Evolutionary conservation across 148 eudicot species (phyloP).

Genomic region (Chenopodium quinoa): DNA sequence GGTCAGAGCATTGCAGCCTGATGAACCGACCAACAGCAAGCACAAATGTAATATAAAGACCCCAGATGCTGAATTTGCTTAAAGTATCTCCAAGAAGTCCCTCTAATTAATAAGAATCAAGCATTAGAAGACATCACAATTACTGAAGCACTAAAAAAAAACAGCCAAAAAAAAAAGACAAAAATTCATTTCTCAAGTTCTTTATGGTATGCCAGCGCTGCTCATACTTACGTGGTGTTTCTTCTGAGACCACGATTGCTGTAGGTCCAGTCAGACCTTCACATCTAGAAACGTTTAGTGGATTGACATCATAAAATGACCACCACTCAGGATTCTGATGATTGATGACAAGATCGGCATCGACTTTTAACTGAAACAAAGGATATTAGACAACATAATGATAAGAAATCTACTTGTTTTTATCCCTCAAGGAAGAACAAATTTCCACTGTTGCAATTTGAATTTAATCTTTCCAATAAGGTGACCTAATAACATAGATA

Average conservation of each 20-base stretch:
- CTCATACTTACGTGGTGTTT: constrained; percentile 87
- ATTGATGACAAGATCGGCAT: constrained; percentile 72
- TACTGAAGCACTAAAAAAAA: constrained; percentile 17
- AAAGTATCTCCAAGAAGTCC: constrained; percentile 95
- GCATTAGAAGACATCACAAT: constrained; percentile 15
- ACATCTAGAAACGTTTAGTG: constrained; percentile 49
- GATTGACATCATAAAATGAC: constrained; percentile 73
- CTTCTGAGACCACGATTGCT: constrained; percentile 90
- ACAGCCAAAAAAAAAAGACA: not conserved
- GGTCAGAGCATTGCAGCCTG: constrained; percentile 94
- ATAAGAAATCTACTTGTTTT: not conserved
- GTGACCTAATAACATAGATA: too few relatives aligned
- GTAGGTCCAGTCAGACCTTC: constrained; percentile 75
- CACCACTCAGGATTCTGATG: constrained; percentile 69
- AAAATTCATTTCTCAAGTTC: not conserved
- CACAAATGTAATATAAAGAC: constrained; percentile 95
- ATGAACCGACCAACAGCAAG: constrained; percentile 98
- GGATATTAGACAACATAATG: not conserved
- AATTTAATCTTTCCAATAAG: too few relatives aligned
- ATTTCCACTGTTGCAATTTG: not conserved
- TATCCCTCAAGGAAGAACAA: not conserved
- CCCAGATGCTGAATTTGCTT: constrained; percentile 99
- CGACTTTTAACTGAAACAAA: constrained; percentile 49
- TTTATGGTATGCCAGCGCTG: not conserved
- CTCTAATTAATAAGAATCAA: constrained; percentile 42